Conservation (phyloP, 2,329 filamentous ascomycete species). For the Xylariomycetidae sp. region DNA sequence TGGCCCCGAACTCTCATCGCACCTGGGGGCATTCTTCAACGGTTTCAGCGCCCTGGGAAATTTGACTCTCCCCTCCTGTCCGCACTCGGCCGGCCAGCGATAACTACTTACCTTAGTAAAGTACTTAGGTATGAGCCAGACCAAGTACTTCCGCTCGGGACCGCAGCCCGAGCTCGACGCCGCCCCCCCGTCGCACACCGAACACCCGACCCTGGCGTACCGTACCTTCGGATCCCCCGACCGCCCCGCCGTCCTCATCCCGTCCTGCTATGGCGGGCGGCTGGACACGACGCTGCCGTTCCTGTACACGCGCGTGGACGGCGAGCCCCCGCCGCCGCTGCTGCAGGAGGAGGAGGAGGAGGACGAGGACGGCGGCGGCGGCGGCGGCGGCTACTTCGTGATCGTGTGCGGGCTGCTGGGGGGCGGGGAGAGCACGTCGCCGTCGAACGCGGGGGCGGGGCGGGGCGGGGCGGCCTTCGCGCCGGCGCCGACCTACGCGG, state of each 20-base stretch:
- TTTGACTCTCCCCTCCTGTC: no score
- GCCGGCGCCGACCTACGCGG: constrained; percentile 39
- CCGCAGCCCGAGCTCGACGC: not conserved
- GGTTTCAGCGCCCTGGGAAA: no score
- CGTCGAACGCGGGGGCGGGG: constrained; percentile 35
- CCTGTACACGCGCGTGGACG: constrained; percentile 1
- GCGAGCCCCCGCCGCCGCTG: constrained; percentile 1
- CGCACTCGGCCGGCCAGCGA: no score
- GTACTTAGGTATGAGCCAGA: constrained; percentile 2
- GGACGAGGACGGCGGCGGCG: no score
- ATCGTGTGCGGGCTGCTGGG: constrained; percentile 46
- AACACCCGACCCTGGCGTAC: constrained; percentile 1
- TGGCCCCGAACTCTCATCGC: no score
- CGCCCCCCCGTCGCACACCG: not conserved
- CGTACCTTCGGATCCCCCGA: constrained; percentile 5
- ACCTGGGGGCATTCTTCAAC: no score
- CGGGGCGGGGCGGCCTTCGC: constrained; percentile 29
- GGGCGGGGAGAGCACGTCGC: constrained; percentile 48
- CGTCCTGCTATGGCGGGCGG: constrained; percentile 2
- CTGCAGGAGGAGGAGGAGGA: no score
- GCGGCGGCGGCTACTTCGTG: constrained; percentile 39
- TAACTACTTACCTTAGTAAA: no score
- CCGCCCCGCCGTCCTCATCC: constrained; percentile 3
- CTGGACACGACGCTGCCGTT: constrained; percentile 3
- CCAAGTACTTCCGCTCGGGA: constrained; percentile 1